Conservation (phyloP, 495 filamentous ascomycete species). For the Cercophora sp. region DNA sequence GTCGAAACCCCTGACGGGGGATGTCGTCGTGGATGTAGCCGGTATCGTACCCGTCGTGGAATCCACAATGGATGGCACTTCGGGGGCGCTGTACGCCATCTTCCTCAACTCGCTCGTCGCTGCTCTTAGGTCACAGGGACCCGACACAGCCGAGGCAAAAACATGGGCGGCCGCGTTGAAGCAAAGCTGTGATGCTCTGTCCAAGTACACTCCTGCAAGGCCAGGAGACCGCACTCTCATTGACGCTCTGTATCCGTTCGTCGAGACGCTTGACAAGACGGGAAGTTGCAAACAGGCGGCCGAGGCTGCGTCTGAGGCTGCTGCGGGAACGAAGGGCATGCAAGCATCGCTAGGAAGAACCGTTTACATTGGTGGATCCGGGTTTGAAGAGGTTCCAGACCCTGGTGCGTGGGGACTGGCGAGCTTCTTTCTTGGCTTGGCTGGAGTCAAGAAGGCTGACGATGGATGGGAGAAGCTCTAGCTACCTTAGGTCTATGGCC, state of each 20-base stretch:
- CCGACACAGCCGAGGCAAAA: slow-evolving; percentile 44
- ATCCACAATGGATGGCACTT: slow-evolving; percentile 90
- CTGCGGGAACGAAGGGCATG: slow-evolving; percentile 87
- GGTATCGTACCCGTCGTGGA: slow-evolving; percentile 83
- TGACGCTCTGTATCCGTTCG: slow-evolving; percentile 86
- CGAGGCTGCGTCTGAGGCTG: slow-evolving; percentile 67
- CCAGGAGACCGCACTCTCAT: slow-evolving; percentile 87
- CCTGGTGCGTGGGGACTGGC: slow-evolving; percentile 85
- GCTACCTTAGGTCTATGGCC: too few relatives aligned
- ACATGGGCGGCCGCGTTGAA: slow-evolving; percentile 74
- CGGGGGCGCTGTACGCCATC: slow-evolving; percentile 91
- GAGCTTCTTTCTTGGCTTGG: slow-evolving; percentile 75
- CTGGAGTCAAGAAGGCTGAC: slow-evolving; percentile 35
- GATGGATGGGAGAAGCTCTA: slow-evolving; percentile 23
- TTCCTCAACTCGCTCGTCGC: slow-evolving; percentile 88
- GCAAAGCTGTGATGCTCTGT: slow-evolving; percentile 65
- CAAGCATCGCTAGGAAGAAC: slow-evolving; percentile 79
- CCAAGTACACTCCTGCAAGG: slow-evolving; percentile 83
- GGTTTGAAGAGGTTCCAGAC: slow-evolving; percentile 78
- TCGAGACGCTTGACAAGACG: slow-evolving; percentile 60
- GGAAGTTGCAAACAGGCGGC: slow-evolving; percentile 66
- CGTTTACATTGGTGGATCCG: slow-evolving; percentile 88
- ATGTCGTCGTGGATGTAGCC: slow-evolving; percentile 67
- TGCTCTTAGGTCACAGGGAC: slow-evolving; percentile 57
- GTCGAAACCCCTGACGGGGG: slow-evolving; percentile 53